Conservation (phyloP, 1,284 basidiomycete species). For the Volvariella surrecta region DNA sequence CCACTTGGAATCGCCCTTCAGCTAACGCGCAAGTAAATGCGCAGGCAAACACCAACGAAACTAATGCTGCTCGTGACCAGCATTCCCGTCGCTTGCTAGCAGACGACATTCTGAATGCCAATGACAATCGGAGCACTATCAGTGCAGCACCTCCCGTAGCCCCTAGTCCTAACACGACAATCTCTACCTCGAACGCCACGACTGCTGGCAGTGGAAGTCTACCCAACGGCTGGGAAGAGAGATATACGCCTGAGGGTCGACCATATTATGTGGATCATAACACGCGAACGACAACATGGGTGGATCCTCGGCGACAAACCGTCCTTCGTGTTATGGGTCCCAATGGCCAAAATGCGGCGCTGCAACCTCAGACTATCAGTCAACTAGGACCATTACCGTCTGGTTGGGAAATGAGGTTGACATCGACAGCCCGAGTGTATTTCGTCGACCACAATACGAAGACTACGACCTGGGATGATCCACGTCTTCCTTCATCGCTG, state of each 20-base stretch:
- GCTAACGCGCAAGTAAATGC: constrained; percentile 45
- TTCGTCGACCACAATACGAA: constrained; percentile 96
- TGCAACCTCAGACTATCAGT: constrained; percentile 83
- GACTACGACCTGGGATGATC: constrained; percentile 98
- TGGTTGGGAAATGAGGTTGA: constrained; percentile 97
- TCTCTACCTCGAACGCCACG: constrained; percentile 52
- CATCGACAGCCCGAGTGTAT: constrained; percentile 88
- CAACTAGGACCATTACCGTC: constrained; percentile 89
- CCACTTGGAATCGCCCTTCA: constrained; percentile 83
- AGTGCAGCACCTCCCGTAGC: constrained; percentile 22
- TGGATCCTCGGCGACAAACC: constrained; percentile 87
- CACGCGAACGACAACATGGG: constrained; percentile 93
- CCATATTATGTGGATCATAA: constrained; percentile 95
- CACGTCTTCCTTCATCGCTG: constrained; percentile 75
- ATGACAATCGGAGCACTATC: constrained; percentile 34
- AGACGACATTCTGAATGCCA: constrained; percentile 67
- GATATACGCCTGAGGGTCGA: constrained; percentile 89
- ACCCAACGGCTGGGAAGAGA: constrained; percentile 93
- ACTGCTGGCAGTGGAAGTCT: constrained; percentile 76
- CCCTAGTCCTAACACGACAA: constrained; percentile 26
- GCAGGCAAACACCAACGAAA: constrained; percentile 46
- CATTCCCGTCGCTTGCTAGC: constrained; percentile 72
- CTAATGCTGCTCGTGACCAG: constrained; percentile 67
- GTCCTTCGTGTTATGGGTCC: constrained; percentile 87
- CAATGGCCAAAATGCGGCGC: constrained; percentile 71